These are phyloP conservation scores for Tolypocladium cylindrosporum DNA, from an alignment of 2,329 filamentous ascomycete genomes.

Conservation along the genomic window DNA sequence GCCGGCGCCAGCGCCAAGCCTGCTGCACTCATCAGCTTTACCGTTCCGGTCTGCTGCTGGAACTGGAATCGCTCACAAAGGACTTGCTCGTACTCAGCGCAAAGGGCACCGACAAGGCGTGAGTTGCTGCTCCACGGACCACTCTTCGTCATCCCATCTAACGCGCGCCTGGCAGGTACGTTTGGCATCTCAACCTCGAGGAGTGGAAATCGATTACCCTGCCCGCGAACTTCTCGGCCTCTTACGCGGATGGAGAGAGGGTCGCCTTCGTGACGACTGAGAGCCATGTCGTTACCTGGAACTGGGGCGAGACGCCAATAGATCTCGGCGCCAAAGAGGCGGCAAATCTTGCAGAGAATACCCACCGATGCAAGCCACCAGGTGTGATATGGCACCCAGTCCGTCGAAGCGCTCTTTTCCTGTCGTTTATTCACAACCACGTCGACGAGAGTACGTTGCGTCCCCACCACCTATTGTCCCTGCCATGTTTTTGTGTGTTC, in stretches of 20 bases:
- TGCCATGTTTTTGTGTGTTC: neutral
- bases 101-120: slow-evolving; percentile 2
- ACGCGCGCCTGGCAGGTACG: slow-evolving; percentile 4
- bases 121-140: neutral
- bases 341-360: neutral
- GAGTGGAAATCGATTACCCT: slow-evolving; percentile 11
- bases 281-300: slow-evolving; percentile 11
- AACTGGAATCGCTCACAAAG: slow-evolving; percentile 10
- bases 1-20: slow-evolving; percentile 7
- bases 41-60: slow-evolving; percentile 1
- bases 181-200: slow-evolving; percentile 10
- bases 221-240: slow-evolving; percentile 7
- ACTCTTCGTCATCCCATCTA: neutral
- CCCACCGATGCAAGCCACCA: neutral
- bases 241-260: slow-evolving; percentile 9
- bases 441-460: neutral
- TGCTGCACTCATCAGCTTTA: slow-evolving; percentile 1
- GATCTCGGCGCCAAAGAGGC: slow-evolving; percentile 7
- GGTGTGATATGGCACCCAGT: neutral
- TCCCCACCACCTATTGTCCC: neutral
- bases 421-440: neutral
- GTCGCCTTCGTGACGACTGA: slow-evolving; percentile 11
- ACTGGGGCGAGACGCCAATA: slow-evolving; percentile 8
- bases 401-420: neutral
- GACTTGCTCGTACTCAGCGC: neutral